A percentile compares a stretch with the other conserved stretches of the same genome.
These are phyloP conservation scores for Neospermospora avenae DNA, from an alignment of 2,329 filamentous ascomycete species.

Conservation along the genomic window DNA sequence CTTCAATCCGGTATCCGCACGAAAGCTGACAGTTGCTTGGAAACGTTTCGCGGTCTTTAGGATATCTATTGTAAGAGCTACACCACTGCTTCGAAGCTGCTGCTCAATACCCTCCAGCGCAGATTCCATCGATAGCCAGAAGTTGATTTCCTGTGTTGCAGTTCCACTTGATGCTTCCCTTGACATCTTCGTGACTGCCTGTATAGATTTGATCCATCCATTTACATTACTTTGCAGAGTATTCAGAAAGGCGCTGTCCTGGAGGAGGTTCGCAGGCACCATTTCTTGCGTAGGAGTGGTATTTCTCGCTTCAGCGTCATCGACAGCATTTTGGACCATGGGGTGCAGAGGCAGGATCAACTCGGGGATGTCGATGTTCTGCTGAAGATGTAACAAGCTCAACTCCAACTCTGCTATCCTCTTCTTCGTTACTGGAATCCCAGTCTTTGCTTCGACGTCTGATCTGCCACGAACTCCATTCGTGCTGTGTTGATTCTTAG, in stretches of 20 bases:
- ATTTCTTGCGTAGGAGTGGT: conserved; percentile 72
- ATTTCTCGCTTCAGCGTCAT: conserved; percentile 67
- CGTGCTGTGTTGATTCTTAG: conserved; percentile 70
- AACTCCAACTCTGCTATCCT: conserved; percentile 92
- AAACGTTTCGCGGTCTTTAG: conserved; percentile 97
- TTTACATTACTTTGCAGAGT: conserved; percentile 92
- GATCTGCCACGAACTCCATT: conserved; percentile 68
- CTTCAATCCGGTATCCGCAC: conserved; percentile 90
- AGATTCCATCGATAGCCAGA: conserved; percentile 97
- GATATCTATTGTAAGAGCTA: conserved; percentile 87
- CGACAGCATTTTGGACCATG: conserved; percentile 79
- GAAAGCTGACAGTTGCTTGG: conserved; percentile 95
- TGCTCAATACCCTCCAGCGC: conserved; percentile 87
- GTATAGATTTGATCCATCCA: conserved; percentile 98
- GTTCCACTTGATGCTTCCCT: conserved; percentile 74
- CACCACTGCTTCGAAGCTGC: conserved; percentile 84
- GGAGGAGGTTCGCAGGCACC: conserved; percentile 71
- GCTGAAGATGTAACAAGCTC: conserved; percentile 85
- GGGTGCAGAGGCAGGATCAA: conserved; percentile 84
- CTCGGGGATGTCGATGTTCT: conserved; percentile 97
- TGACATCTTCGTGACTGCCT: conserved; percentile 91
- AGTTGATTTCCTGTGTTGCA: conserved; percentile 96
- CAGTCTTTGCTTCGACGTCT: conserved; percentile 88
- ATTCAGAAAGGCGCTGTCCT: conserved; percentile 90
- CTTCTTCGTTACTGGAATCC: conserved; percentile 96